Base-by-base conservation (phyloP, 441 rosid species). In the Adansonia grandidieri region DNA sequence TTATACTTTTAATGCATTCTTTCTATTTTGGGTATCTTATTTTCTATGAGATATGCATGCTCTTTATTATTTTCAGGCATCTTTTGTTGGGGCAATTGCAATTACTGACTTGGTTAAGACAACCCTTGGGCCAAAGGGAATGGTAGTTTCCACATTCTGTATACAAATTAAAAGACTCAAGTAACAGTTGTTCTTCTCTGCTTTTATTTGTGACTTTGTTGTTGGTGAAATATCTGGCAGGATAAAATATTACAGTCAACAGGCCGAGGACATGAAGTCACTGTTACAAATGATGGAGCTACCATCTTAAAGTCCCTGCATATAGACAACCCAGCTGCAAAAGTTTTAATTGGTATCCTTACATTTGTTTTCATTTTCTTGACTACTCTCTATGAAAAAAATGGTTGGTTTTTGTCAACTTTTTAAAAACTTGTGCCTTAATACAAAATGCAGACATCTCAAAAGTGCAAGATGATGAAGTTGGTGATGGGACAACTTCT, bases 381-480 rank as follows among this genome's bases (percentile, higher is more conserved):
- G 1, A 45, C 5, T 58, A n/a, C 6, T 42, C 22, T 71, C 51
- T 42, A 7, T 71, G 13, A 8, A 8, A 7, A 58, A 3, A 2
- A 14, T 17, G 37, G 28, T 68, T 77, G 7, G 6, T 28, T n/a
- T 22, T 32, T 65, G 37, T 40, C 7, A 50, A 63, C 40, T 1
- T 24, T 64, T 50, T 32, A 24, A 47, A 14, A 45, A 24, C 19
- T 37, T 51, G 53, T n/a, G 2, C 65, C 83, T 89, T 88, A 80
- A 82, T 75, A 32, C 56, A 15, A 47, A 20, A 4, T 62, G 67
- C 74, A 80, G 99, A 96, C 81, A 96, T 96, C 80, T 96, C 99
- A 11, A 96, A 96, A 90, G 98, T 92, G 70, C 99, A 96, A 86
- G 99, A 96, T 86, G 99, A 96, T 79, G 99, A 96, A 86, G 99